Conservation (phyloP, 2,329 filamentous ascomycete genomes). For the Fusarium tricinctum region DNA sequence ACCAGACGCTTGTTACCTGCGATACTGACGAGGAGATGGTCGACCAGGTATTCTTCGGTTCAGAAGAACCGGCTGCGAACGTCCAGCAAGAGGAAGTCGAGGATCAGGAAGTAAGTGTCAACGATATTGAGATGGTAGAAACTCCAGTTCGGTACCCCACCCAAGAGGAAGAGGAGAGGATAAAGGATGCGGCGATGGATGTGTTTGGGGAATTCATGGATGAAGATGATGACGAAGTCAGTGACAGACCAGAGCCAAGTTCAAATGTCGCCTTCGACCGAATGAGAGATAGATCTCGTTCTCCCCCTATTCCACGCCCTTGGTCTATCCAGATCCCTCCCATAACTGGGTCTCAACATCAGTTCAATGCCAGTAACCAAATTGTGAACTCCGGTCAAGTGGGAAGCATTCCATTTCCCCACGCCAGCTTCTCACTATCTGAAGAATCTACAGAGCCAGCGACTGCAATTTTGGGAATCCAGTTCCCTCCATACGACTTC, state of each 20-base stretch:
- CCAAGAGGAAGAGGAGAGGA: conserved; percentile 1
- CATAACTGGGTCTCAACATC: too few relatives aligned
- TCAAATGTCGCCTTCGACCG: not conserved
- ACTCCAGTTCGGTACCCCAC: not conserved
- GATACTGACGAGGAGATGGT: conserved; percentile 14
- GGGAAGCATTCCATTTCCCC: too few relatives aligned
- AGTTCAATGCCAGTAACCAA: too few relatives aligned
- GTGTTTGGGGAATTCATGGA: not conserved
- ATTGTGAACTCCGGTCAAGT: too few relatives aligned
- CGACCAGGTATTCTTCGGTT: too few relatives aligned
- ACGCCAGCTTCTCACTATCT: not conserved
- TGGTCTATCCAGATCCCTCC: too few relatives aligned
- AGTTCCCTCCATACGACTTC: too few relatives aligned
- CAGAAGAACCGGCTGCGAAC: too few relatives aligned
- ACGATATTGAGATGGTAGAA: conserved; percentile 18
- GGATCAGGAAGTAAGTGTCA: too few relatives aligned
- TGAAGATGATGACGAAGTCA: not conserved
- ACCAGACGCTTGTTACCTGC: not conserved
- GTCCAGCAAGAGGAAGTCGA: too few relatives aligned
- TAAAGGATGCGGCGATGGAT: not conserved
- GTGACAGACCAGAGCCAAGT: not conserved
- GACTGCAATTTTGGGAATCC: not conserved
- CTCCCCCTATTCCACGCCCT: not conserved
- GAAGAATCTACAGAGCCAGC: not conserved
- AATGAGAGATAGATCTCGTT: not conserved